Conservation (phyloP, 768 basidiomycete species). For the Leucogyrophana mollusca region DNA sequence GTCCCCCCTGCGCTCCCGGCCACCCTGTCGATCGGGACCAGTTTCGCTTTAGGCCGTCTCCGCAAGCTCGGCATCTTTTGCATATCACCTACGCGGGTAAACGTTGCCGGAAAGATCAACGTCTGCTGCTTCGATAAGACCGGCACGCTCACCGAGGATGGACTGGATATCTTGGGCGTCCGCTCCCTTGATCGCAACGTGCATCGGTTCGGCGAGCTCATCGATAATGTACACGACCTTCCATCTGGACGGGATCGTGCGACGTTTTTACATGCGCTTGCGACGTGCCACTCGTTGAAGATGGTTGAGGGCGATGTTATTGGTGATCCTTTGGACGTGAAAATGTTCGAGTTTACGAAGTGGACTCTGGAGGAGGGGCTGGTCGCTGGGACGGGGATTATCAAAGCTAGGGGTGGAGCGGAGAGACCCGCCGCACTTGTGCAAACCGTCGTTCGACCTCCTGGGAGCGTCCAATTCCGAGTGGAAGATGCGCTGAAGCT, state of each 20-base stretch:
- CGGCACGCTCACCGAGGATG: conserved; percentile 97
- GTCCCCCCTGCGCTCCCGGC: conserved; percentile 97
- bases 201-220: conserved; percentile 85
- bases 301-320: conserved; percentile 84
- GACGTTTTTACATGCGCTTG: conserved; percentile 86
- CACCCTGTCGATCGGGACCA: conserved; percentile 95
- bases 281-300: conserved; percentile 96
- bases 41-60: conserved; percentile 88
- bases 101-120: conserved; percentile 94
- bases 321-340: conserved; percentile 93
- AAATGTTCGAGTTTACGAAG: conserved; percentile 97
- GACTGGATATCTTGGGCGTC: conserved; percentile 93
- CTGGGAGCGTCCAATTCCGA: conserved; percentile 86
- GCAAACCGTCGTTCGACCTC: conserved; percentile 94
- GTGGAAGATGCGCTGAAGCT: conserved; percentile 93
- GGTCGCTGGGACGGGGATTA: conserved; percentile 64
- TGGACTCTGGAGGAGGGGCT: conserved; percentile 96
- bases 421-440: conserved; percentile 85
- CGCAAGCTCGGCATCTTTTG: conserved; percentile 90
- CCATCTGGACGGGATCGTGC: conserved; percentile 72
- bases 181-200: conserved; percentile 76
- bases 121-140: conserved; percentile 99
- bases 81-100: conserved; percentile 94
- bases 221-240: conserved; percentile 84
- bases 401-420: conserved; percentile 59